Conservation (phyloP, 208 protist genomes). For the Trypanosoma congolense region DNA sequence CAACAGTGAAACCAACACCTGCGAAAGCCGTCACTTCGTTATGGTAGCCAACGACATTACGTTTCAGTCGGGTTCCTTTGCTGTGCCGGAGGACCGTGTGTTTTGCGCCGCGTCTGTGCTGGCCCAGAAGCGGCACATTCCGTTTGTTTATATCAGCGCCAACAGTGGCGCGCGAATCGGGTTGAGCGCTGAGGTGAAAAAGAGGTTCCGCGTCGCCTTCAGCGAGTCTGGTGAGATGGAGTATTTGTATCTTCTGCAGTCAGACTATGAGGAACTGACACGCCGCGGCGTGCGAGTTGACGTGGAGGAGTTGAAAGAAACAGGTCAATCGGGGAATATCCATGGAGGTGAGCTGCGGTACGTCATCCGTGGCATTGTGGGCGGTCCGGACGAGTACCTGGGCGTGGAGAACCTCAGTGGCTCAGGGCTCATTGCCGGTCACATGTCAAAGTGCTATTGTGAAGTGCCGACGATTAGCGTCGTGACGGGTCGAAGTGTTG, state of each 20-base stretch:
- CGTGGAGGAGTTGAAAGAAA: conserved; percentile 24
- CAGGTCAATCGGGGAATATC: conserved; percentile 30
- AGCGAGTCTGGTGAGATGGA: conserved; percentile 81
- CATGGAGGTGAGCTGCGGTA: conserved; percentile 75
- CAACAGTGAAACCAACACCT: conserved; percentile 26
- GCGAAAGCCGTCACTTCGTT: conserved; percentile 78
- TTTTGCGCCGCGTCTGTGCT: conserved; percentile 88
- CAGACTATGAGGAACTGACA: conserved; percentile 76
- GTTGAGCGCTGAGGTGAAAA: conserved; percentile 91
- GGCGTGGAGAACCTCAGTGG: conserved; percentile 98
- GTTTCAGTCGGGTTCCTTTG: conserved; percentile 94
- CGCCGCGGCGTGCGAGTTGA: conserved; percentile 22
- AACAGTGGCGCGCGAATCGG: conserved; percentile 98
- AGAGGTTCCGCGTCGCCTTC: conserved; percentile 89
- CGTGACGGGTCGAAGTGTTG: conserved; percentile 95
- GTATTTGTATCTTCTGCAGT: conserved; percentile 92
- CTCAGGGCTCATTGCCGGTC: conserved; percentile 94
- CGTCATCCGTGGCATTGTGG: conserved; percentile 91
- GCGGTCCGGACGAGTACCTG: conserved; percentile 86
- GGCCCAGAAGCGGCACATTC: conserved; percentile 82
- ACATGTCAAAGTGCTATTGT: conserved; percentile 96
- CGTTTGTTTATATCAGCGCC: conserved; percentile 95
- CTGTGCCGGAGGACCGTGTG: conserved; percentile 91
- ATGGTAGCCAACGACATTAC: conserved; percentile 99
- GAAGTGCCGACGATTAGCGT: conserved; percentile 97